These are phyloP conservation scores for Macrocystidia cucumis DNA, from an alignment of 1,284 basidiomycete species.

Conservation along the genomic window DNA sequence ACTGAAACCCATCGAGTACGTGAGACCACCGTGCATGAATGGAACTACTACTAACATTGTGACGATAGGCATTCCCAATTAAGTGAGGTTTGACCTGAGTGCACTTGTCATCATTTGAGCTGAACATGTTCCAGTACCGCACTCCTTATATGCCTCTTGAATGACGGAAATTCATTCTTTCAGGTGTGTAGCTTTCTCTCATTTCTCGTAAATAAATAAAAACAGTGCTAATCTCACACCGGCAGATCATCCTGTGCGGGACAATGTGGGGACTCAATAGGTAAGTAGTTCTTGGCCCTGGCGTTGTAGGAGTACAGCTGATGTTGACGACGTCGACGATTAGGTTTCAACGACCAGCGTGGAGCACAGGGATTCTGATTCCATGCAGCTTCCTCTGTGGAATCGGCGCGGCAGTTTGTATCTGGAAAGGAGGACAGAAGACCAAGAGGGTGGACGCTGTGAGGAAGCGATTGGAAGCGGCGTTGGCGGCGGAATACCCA, in stretches of 20 bases:
- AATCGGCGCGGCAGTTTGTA: slow-evolving; percentile 71
- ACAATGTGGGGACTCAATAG: slow-evolving; percentile 80
- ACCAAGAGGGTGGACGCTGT: slow-evolving; percentile 77
- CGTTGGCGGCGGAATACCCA: slow-evolving; percentile 41
- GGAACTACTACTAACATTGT: slow-evolving; percentile 6
- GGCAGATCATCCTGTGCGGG: slow-evolving; percentile 59
- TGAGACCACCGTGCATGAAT: slow-evolving; percentile 6
- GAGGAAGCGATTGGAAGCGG: slow-evolving; percentile 60
- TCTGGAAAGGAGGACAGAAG: slow-evolving; percentile 71
- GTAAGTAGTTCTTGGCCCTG: slow-evolving; percentile 24
- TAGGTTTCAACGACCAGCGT: slow-evolving; percentile 56
- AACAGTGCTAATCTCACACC: slow-evolving; percentile 2
- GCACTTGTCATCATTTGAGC: not conserved
- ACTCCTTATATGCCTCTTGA: slow-evolving; percentile 57
- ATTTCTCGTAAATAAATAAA: not conserved
- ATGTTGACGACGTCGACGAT: too few species aligned
- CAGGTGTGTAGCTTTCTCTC: slow-evolving; percentile 35
- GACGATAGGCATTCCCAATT: slow-evolving; percentile 68
- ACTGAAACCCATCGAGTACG: slow-evolving; percentile 75
- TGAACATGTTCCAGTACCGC: slow-evolving; percentile 35
- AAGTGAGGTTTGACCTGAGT: too few species aligned
- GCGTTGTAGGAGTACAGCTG: too few species aligned
- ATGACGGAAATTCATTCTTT: slow-evolving; percentile 79
- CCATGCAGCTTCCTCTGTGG: slow-evolving; percentile 75
- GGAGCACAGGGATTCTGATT: slow-evolving; percentile 70